Conservation (phyloP, 768 basidiomycete species). For the Leccinum fibrillosum region DNA sequence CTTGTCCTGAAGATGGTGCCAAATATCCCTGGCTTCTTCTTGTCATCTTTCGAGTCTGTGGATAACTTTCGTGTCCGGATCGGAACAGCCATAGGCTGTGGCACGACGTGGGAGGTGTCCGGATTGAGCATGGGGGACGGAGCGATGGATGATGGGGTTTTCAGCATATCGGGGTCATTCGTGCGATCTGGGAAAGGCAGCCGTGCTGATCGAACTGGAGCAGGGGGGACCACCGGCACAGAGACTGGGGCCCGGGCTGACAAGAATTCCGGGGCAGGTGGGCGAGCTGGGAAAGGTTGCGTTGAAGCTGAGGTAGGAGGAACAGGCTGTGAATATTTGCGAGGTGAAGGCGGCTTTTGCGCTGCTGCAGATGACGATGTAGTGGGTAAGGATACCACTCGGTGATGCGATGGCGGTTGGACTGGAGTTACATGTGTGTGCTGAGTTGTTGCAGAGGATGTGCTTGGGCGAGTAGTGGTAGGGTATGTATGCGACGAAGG, state of each 20-base stretch:
- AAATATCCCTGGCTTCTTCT: slow-evolving; percentile 31
- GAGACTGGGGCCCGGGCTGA: slow-evolving; percentile 27
- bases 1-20: slow-evolving; percentile 29
- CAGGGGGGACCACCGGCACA: slow-evolving; percentile 31
- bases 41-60: slow-evolving; percentile 34
- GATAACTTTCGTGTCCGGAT: slow-evolving; percentile 24
- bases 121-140: slow-evolving; percentile 45
- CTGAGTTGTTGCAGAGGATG: slow-evolving; percentile 17
- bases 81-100: slow-evolving; percentile 13
- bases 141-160: slow-evolving; percentile 65
- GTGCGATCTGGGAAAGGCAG: slow-evolving; percentile 29
- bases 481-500: slow-evolving; percentile 24
- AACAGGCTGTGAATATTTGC: slow-evolving; percentile 28
- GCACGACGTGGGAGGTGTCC: slow-evolving; percentile 9
- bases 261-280: slow-evolving; percentile 17
- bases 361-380: slow-evolving; percentile 13
- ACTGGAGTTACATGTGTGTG: slow-evolving; percentile 20
- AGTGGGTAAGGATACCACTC: slow-evolving; percentile 36
- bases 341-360: slow-evolving; percentile 28
- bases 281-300: slow-evolving; percentile 30
- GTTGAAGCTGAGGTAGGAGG: slow-evolving; percentile 22
- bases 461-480: slow-evolving; percentile 19
- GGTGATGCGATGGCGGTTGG: slow-evolving; percentile 31
- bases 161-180: slow-evolving; percentile 51
- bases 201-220: slow-evolving; percentile 25